Evolutionary conservation across 2,329 filamentous ascomycete species (phyloP).

Genomic region (Fusarium transvaalense): DNA sequence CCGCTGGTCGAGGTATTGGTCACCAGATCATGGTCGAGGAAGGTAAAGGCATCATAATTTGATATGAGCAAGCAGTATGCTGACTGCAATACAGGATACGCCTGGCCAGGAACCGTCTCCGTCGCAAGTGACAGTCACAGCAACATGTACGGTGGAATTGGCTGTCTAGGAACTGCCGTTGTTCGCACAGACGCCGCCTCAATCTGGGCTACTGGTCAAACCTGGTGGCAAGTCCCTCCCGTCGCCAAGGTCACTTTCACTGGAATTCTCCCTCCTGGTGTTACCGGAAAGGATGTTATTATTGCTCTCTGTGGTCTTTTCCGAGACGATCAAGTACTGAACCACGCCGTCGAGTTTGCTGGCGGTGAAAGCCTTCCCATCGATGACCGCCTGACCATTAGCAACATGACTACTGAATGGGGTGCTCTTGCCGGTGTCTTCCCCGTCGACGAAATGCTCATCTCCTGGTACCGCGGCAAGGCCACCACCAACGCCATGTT

Average conservation of each 20-base stretch:
- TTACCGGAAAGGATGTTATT: conserved; percentile 95
- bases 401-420: conserved; percentile 88
- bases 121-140: conserved; percentile 82
- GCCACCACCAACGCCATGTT: conserved; percentile 78
- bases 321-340: conserved; percentile 88
- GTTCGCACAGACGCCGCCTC: conserved; percentile 89
- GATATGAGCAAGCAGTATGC: not conserved
- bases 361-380: conserved; percentile 82
- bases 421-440: conserved; percentile 73
- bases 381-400: conserved; percentile 79
- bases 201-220: conserved; percentile 85
- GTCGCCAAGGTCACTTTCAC: conserved; percentile 84
- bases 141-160: conserved; percentile 77
- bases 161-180: conserved; percentile 65
- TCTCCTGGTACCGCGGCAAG: conserved; percentile 80
- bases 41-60: conserved; percentile 5
- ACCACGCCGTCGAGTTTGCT: conserved; percentile 90
- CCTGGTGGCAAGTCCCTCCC: conserved; percentile 91
- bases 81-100: conserved; percentile 62
- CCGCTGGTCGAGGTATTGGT: conserved; percentile 83
- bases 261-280: conserved; percentile 80
- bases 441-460: conserved; percentile 80
- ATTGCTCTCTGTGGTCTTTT: conserved; percentile 89
- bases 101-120: conserved; percentile 85
- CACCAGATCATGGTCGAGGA: conserved; percentile 91